Conservation (phyloP, 768 basidiomycete genomes). For the Phylloporus sp. region DNA sequence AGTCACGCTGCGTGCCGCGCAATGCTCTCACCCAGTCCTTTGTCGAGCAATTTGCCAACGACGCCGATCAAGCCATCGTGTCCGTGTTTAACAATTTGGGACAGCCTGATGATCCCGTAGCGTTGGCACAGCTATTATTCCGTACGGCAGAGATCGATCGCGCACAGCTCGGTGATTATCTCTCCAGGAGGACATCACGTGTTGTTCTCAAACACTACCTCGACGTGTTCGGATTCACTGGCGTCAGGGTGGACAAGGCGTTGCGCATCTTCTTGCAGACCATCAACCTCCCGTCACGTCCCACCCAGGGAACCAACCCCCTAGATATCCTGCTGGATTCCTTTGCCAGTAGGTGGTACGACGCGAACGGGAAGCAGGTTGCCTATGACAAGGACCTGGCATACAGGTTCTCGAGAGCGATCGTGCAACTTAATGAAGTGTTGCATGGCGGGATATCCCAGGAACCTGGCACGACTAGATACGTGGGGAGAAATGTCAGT, state of each 20-base stretch:
- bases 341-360: constrained; percentile 87
- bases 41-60: constrained; percentile 70
- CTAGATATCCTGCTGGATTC: constrained; percentile 68
- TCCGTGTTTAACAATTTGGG: constrained; percentile 60
- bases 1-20: constrained; percentile 42
- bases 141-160: constrained; percentile 81
- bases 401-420: constrained; percentile 67
- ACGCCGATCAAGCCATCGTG: constrained; percentile 77
- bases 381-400: constrained; percentile 82
- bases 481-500: constrained; percentile 56
- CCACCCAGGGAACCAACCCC: constrained; percentile 25
- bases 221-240: constrained; percentile 81
- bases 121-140: constrained; percentile 78
- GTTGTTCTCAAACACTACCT: constrained; percentile 77
- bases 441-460: constrained; percentile 71
- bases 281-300: constrained; percentile 54
- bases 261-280: constrained; percentile 86
- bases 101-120: constrained; percentile 57
- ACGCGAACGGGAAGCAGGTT: constrained; percentile 74
- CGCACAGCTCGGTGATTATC: constrained; percentile 76
- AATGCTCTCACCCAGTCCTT: constrained; percentile 69
- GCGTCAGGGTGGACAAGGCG: constrained; percentile 82
- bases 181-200: constrained; percentile 69
- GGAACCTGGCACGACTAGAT: constrained; percentile 51
- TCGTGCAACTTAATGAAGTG: constrained; percentile 85